phyloP scores from a whole-genome alignment of 2,329 filamentous ascomycete genomes.

The Aspergillus sp. region DNA sequence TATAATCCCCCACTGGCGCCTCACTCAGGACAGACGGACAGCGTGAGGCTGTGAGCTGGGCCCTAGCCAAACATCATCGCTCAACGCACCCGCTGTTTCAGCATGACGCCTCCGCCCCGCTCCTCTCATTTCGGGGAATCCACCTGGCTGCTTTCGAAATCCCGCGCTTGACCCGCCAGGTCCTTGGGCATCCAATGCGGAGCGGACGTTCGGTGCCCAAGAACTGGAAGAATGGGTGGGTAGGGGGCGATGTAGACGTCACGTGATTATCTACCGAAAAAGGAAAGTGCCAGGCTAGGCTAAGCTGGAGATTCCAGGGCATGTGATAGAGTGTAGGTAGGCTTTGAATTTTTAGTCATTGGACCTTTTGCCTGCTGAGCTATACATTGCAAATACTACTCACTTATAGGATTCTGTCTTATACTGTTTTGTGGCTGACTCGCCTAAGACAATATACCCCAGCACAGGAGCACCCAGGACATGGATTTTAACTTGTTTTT shows the following conservation, averaged over 20 bases:
- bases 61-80: background rate
- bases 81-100: background rate
- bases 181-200: background rate
- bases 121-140: background rate
- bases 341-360: too few species aligned
- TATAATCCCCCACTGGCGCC: background rate
- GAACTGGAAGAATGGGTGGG: background rate
- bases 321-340: background rate
- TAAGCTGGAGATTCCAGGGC: background rate
- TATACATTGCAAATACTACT: too few species aligned
- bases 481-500: background rate
- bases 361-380: too few species aligned
- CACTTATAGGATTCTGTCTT: too few species aligned
- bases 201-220: slow-evolving; percentile 2
- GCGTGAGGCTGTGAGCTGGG: background rate
- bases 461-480: too few species aligned
- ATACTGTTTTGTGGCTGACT: too few species aligned
- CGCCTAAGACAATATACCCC: too few species aligned
- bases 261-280: background rate
- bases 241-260: slow-evolving; percentile 2
- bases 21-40: background rate
- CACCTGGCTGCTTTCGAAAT: background rate
- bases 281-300: slow-evolving; percentile 1
- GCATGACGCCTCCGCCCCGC: background rate
- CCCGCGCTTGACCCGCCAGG: background rate